Conservation (phyloP, 331 rosid genomes). For the Quercus tomentella region DNA sequence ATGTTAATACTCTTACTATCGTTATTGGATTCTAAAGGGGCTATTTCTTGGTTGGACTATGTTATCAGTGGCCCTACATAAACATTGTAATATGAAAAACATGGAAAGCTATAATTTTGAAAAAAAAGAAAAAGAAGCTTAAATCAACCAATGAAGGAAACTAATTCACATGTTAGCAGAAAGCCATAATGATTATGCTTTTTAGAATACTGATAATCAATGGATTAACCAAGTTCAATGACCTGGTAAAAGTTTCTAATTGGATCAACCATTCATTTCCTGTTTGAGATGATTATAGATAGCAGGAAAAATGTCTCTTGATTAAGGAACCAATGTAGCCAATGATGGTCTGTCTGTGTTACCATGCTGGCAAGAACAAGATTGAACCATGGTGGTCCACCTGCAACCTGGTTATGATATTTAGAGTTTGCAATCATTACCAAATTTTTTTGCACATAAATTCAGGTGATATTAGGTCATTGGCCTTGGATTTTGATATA, state of each 20-base stretch:
- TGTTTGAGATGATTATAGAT: neutral
- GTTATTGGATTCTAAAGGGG: neutral
- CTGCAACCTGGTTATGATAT: neutral
- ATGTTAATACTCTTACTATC: neutral
- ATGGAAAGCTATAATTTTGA: neutral
- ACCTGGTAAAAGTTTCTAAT: neutral
- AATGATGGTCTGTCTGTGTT: neutral
- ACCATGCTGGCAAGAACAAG: neutral
- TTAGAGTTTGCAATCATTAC: neutral
- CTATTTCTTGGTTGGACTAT: neutral
- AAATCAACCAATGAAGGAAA: neutral
- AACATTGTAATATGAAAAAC: neutral
- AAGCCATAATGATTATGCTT: neutral
- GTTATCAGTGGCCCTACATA: neutral
- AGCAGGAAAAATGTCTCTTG: neutral
- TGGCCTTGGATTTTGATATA: conserved; percentile 4
- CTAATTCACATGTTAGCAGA: conserved; percentile 15
- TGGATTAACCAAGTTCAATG: neutral
- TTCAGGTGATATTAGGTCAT: conserved; percentile 4
- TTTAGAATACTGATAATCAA: neutral
- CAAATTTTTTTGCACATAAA: neutral
- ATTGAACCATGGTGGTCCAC: neutral
- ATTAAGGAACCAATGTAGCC: neutral
- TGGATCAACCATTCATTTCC: neutral
- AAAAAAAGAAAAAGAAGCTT: neutral